phyloP scores from a whole-genome alignment of 805 yeast genomes.

The Lipomyces sp. region DNA sequence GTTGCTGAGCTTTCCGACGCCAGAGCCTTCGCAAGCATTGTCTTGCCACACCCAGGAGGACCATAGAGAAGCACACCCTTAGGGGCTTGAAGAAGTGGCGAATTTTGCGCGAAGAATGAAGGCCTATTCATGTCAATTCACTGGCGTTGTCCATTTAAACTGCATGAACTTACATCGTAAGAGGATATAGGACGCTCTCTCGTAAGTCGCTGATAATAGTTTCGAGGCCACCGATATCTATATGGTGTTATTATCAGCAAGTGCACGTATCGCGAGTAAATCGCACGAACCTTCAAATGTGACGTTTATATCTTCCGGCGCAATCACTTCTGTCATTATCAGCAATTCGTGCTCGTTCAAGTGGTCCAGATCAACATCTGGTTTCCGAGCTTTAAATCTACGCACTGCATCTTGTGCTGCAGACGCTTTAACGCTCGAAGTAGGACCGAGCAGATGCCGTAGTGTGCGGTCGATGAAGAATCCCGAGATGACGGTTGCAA shows the following conservation, averaged over 20 bases:
- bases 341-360: slow-evolving; percentile 76
- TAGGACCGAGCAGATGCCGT: not conserved
- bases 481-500: not conserved
- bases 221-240: slow-evolving; percentile 88
- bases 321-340: slow-evolving; percentile 76
- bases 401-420: slow-evolving; percentile 53
- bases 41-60: slow-evolving; percentile 98
- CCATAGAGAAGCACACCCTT: slow-evolving; percentile 92
- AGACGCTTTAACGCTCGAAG: not conserved
- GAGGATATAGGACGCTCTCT: slow-evolving; percentile 87
- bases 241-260: not conserved
- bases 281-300: slow-evolving; percentile 55
- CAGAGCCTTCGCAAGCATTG: slow-evolving; percentile 94
- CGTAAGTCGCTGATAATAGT: slow-evolving; percentile 79
- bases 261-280: not conserved
- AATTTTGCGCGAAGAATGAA: slow-evolving; percentile 70
- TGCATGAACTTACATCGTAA: slow-evolving; percentile 51
- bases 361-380: slow-evolving; percentile 55
- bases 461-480: not conserved
- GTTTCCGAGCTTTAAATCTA: slow-evolving; percentile 62
- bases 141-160: slow-evolving; percentile 46
- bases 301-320: slow-evolving; percentile 81
- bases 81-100: slow-evolving; percentile 79
- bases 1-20: slow-evolving; percentile 92
- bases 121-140: slow-evolving; percentile 53